Evolutionary conservation across 225 moss, liverwort and hornwort species (phyloP), one percentile per base, ranked within the genome.

Genomic region (Sphagnum contortum): DNA sequence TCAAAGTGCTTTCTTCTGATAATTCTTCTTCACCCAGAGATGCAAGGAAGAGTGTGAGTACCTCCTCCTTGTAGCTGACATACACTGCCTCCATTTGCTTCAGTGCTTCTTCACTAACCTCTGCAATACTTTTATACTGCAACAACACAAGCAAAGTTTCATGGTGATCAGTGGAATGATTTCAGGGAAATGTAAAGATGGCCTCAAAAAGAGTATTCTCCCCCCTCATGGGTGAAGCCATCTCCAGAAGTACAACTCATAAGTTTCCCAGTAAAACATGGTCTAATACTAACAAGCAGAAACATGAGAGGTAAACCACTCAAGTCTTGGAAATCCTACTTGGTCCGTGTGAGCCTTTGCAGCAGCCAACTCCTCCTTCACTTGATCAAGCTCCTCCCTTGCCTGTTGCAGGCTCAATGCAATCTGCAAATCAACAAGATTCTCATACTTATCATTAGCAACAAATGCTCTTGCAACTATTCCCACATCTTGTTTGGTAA

Each of bases 31-130:
- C 64, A 48, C 10, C 45, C 4, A 12, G 47, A 5, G 4, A 49
- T 63, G 63, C 3, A 44, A 45, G n/a, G 47, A 52, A 52, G 52
- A 9, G 9, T 52, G 6, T 5, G 52, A 48, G 57, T 81, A 92
- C 92, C 75, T 98, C 96, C 48, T 81, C 79, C 76, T 89, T 92
- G 72, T 83, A 98, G 59, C 53, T 73, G 50, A 60, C 62, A 69
- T 98, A 90, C n/a, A 90, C 90, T 76, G 78, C 89, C 70, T 98
- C 96, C 76, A 98, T 86, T 73, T 93, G 88, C 76, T 93, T 98
- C 69, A 98, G 71, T 66, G 92, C 96, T 70, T 93, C 96, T 87
- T 92, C 96, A 71, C 82, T 98, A 54, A 87, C 92, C 74, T 81
- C 83, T 13, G 96, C 96, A 71, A 98, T 98, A 70, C 62, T 81